These are phyloP conservation scores for Cylindrotheca closterium DNA, from an alignment of 108 stramenopile species.

Conservation along the genomic window DNA sequence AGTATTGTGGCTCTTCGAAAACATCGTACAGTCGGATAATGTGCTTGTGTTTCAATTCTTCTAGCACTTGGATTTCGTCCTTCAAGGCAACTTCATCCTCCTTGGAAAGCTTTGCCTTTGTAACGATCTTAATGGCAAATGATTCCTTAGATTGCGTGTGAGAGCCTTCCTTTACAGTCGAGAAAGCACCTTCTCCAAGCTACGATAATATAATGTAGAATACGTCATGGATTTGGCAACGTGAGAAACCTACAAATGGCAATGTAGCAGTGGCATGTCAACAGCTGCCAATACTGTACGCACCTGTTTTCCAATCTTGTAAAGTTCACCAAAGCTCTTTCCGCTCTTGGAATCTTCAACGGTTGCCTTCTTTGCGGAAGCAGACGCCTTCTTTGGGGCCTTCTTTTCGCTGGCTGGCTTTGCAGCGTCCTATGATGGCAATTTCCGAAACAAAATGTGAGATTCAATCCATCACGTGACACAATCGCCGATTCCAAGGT, in stretches of 20 bases:
- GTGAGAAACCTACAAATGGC: neutral
- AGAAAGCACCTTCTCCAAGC: conserved; percentile 87
- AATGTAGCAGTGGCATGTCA: conserved; percentile 2
- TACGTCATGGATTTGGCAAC: neutral
- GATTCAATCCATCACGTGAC: too few species aligned
- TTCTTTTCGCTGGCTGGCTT: conserved; percentile 8
- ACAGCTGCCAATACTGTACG: too few species aligned
- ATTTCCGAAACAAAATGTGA: too few species aligned
- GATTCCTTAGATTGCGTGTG: conserved; percentile 46
- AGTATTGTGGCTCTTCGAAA: conserved; percentile 80
- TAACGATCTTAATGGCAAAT: conserved; percentile 87
- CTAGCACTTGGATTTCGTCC: conserved; percentile 70
- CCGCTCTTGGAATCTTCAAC: conserved; percentile 43
- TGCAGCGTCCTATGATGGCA: too few species aligned
- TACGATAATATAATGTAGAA: conserved; percentile 14
- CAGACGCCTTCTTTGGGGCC: neutral
- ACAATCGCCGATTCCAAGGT: too few species aligned
- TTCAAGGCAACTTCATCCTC: conserved; percentile 83
- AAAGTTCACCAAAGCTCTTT: conserved; percentile 52
- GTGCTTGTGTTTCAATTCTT: conserved; percentile 61
- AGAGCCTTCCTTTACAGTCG: conserved; percentile 62
- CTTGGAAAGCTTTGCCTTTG: conserved; percentile 73
- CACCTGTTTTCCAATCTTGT: conserved; percentile 61
- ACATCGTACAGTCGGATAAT: conserved; percentile 88
- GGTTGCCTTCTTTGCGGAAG: neutral